These are phyloP conservation scores for Baudoinia panamericana DNA, from an alignment of 495 filamentous ascomycete genomes.

Conservation along the genomic window DNA sequence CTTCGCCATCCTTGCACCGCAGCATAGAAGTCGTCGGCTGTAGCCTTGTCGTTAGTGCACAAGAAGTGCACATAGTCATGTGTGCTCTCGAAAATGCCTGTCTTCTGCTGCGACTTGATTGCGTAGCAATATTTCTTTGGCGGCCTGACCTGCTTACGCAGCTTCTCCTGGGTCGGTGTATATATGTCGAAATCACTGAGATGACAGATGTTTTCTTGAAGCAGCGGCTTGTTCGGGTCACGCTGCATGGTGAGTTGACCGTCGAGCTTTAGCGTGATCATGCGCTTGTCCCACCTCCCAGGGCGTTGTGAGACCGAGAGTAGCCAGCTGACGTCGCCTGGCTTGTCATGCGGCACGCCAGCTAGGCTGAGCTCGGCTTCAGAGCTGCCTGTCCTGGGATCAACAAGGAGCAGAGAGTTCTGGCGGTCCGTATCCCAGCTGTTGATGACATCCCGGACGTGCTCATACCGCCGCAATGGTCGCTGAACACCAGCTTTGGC, in stretches of 20 bases:
- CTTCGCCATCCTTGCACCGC: conserved; percentile 70
- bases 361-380: conserved; percentile 39
- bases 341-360: conserved; percentile 43
- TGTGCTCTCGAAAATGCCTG: conserved; percentile 65
- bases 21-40: conserved; percentile 54
- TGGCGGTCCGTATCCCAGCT: conserved; percentile 74
- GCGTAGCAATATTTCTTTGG: conserved; percentile 67
- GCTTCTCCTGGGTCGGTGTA: conserved; percentile 49
- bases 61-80: conserved; percentile 90
- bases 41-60: conserved; percentile 53
- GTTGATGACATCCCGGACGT: conserved; percentile 75
- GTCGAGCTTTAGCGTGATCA: conserved; percentile 55
- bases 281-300: conserved; percentile 78
- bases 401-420: conserved; percentile 53
- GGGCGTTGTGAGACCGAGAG: conserved; percentile 70
- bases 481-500: conserved; percentile 65
- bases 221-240: conserved; percentile 49
- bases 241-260: conserved; percentile 69
- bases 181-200: conserved; percentile 93
- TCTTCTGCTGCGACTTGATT: conserved; percentile 87
- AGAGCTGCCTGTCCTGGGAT: conserved; percentile 34
- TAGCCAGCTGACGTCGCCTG: conserved; percentile 49
- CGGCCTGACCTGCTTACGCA: conserved; percentile 30
- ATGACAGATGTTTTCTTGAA: conserved; percentile 61
- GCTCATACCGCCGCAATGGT: conserved; percentile 74